Base-by-base conservation (phyloP, 2,329 filamentous ascomycete genomes). In the Fusarium pilosicola region DNA sequence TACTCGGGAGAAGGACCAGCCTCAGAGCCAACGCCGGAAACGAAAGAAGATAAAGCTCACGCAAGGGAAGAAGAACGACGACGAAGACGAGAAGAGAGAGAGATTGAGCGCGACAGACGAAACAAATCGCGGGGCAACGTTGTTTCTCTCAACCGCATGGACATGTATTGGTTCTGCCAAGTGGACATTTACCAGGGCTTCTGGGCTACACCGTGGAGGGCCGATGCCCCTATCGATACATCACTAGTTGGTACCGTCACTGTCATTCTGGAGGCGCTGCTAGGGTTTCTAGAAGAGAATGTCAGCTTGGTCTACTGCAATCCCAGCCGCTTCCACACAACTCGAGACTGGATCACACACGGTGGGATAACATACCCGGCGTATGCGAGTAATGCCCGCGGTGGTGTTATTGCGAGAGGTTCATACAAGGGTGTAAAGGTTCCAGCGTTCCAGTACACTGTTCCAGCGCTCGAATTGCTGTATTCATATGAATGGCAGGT, bases 81-180 rank as follows among this genome's bases (percentile, higher is more conserved):
- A 0, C 32, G 20, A 5, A 54, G 49, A 8, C 11, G 49, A 1
- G 49, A 54, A 38, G 49, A 54, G 24, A 13, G 49, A 13, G 49
- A 54, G 7, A 0, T 22, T 1, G 49, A 54, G 2, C 32, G 49
- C 7, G 49, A 54, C 3, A 22, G 49, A 28, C 49, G 49, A 3
- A 54, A 54, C 14, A 54, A 15, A 28, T 54, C 49, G 2, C 49
- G 49, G 28, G 49, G 49, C 0, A 54, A 54, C 10, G 49, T 54
- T 0, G 49, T 54, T 1, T 54, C 32, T 4, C 49, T 54, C 2
- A 38, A 54, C 1, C 6, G 49, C 1, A 54, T 38, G 32, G 49
- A 54, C 3, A 54, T 54, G 49, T 54, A 54, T 38, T 54, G 49
- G 32, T 54, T 54, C 49, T 54, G 49, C 14, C 49, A 54, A 7